Percentiles rank a stretch among this genome's conserved stretches.
Conservation (phyloP, 768 basidiomycete genomes). For the Tricholoma hemisulphureum region DNA sequence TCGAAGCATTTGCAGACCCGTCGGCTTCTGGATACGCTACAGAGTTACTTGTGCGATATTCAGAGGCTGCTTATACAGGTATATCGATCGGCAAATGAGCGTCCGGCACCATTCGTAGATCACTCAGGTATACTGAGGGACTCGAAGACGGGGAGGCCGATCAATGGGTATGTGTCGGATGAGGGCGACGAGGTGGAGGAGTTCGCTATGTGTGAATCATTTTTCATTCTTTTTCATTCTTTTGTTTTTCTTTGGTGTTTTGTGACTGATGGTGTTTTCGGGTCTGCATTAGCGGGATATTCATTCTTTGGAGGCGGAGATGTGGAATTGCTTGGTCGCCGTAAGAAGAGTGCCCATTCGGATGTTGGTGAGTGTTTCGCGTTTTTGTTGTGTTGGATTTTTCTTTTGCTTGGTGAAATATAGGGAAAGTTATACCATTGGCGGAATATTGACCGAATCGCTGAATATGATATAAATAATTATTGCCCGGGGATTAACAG, state of each 20-base stretch:
- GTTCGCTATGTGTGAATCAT: constrained; percentile 59
- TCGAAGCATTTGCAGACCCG: constrained; percentile 95
- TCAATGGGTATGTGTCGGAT: constrained; percentile 45
- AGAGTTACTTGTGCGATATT: constrained; percentile 78
- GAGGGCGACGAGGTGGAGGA: constrained; percentile 44
- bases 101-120: constrained; percentile 77
- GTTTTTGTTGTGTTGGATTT: neutral
- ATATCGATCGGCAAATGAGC: constrained; percentile 82
- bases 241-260: neutral
- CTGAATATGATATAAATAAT: too few species aligned
- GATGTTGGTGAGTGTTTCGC: neutral
- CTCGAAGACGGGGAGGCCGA: constrained; percentile 72
- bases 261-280: constrained; percentile 4
- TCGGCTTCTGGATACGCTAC: constrained; percentile 83
- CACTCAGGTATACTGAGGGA: constrained; percentile 72
- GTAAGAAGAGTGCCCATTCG: too few species aligned
- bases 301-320: constrained; percentile 85
- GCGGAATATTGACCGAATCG: constrained; percentile 46
- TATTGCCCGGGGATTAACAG: too few species aligned
- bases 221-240: constrained; percentile 1
- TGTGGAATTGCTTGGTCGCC: constrained; percentile 49
- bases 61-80: constrained; percentile 78
- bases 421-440: constrained; percentile 43
- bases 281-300: constrained; percentile 56
- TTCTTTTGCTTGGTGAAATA: too few species aligned